Base-by-base conservation (phyloP, 345 rosid species). In the Jatropha curcas region DNA sequence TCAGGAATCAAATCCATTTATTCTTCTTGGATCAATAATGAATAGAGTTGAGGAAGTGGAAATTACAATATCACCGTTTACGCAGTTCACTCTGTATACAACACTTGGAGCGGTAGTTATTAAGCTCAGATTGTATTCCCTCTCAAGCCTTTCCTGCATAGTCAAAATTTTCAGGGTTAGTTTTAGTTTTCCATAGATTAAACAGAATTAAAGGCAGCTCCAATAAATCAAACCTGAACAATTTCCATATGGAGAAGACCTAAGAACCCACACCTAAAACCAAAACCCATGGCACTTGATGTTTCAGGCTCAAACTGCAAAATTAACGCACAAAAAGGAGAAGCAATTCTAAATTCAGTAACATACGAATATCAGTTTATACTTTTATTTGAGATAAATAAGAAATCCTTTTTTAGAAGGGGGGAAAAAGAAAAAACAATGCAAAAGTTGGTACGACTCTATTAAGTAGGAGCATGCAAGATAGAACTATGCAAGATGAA, bases 181-280 rank as follows among this genome's bases (percentile, higher is more conserved):
- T 1, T 28, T 41, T 27, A 30, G 67, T 58, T 64, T 74, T 43
- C 46, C 60, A 60, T 39, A 30, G 59, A 66, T 48, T 70, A 48
- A 60, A 57, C 59, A 65, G 57, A 30, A 71, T 33, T 58, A 57
- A 71, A 72, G 34, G 75, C 69, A 24, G 37, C 56, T 51, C 30
- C 7, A 77, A 75, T 72, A 50, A 67, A 64, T 69, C 80, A 83
- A 70, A 86, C 99, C 98, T 95, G 99, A 76, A 95, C 98, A 79
- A 95, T 95, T 89, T 95, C 99, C 99, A 95, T 90, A 85, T 94
- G 98, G 59, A 94, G 98, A 82, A 94, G 97, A 79, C 98, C 98
- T 88, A 94, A 77, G 85, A 92, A 94, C 63, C 98, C 98, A 64
- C 98, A 94, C 78, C 98, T 88, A 84, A 92, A 94, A 75, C 98